Base-by-base conservation (phyloP, 2,329 filamentous ascomycete species). In the Cryphonectria carpinicola region DNA sequence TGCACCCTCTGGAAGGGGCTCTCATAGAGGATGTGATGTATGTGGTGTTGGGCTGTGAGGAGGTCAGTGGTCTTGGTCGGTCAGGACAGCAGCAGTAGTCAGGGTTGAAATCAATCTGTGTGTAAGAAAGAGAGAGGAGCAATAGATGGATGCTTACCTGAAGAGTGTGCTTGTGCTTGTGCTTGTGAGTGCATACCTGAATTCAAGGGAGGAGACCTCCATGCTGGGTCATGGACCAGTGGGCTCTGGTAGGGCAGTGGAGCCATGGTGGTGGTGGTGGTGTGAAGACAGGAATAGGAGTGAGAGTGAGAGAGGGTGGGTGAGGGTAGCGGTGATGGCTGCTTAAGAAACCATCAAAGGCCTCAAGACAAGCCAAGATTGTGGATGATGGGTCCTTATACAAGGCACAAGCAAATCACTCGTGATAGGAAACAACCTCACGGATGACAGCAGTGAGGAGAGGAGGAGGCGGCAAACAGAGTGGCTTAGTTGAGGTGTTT, bases 171-270 rank as follows among this genome's bases (percentile, higher is more conserved):
- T 28, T 28, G 28, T 28, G 13, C n/a, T 28, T 28, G 28, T 28
- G 28, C 28, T 56, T 56, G 13, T 28, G 52, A 6, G 54, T 19
- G 54, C 63, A 32, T 35, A 37, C 63, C 41, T 65, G 63, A 65
- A 4, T 49, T 49, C 19, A 49, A 17, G 13, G 63, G 28, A 28
- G 41, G 19, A n/a, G 41, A 19, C 19, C 63, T 65, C 63, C 63
- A 65, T n/a, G 63, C 28, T 2, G 63, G 63, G 43, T 65, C 63
- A 52, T 17, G 17, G 17, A 46, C 63, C 28, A 65, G 28, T 4
- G 63, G 63, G 25, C 63, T 65, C 41, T 65, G 63, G 43, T 52
- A 22, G n/a, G 28, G 28, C 43, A 65, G 28, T 11, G 63, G 63
- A 35, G 43, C 63, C 63, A 65, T 65, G 63, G 43, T 52, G 62